These are phyloP conservation scores for Pouteria campechiana DNA, from an alignment of 179 eudicot genomes.

Conservation along the genomic window DNA sequence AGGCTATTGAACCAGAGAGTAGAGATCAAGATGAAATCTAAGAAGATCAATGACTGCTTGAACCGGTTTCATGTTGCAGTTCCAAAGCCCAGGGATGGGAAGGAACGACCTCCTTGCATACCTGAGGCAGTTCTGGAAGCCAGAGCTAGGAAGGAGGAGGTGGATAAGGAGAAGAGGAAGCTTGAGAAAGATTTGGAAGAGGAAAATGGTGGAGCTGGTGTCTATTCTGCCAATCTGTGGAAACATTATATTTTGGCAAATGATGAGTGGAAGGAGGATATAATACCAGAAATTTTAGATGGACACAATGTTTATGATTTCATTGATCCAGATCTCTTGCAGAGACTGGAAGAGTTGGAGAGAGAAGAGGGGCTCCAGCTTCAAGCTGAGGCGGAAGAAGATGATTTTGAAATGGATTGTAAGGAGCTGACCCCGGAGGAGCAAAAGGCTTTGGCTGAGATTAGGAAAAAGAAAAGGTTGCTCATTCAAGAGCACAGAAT, in stretches of 20 bases:
- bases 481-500: conserved; percentile 80
- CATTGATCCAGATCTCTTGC: conserved; percentile 77
- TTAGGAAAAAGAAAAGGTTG: conserved; percentile 66
- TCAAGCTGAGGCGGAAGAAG: conserved; percentile 52
- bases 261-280: conserved; percentile 86
- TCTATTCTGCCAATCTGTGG: conserved; percentile 76
- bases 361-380: conserved; percentile 63
- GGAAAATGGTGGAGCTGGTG: conserved; percentile 96
- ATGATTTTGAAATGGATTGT: conserved; percentile 71
- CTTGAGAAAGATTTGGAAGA: conserved; percentile 75
- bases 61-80: conserved; percentile 90
- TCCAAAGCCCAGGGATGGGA: conserved; percentile 83
- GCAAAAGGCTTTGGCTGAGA: conserved; percentile 51
- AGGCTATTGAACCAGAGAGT: conserved; percentile 83
- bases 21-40: conserved; percentile 89
- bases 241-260: conserved; percentile 68
- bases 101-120: conserved; percentile 72
- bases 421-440: conserved; percentile 59
- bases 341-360: conserved; percentile 85
- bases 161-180: conserved; percentile 40
- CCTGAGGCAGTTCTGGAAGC: conserved; percentile 74
- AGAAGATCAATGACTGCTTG: conserved; percentile 76
- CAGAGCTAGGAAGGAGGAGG: conserved; percentile 48
- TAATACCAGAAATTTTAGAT: conserved; percentile 77
- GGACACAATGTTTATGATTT: conserved; percentile 93